Percentiles rank a stretch among this genome's conserved stretches.
Evolutionary conservation across 192 early-diverging fungal genomes (phyloP).

Genomic region (Piromyces finnis): DNA sequence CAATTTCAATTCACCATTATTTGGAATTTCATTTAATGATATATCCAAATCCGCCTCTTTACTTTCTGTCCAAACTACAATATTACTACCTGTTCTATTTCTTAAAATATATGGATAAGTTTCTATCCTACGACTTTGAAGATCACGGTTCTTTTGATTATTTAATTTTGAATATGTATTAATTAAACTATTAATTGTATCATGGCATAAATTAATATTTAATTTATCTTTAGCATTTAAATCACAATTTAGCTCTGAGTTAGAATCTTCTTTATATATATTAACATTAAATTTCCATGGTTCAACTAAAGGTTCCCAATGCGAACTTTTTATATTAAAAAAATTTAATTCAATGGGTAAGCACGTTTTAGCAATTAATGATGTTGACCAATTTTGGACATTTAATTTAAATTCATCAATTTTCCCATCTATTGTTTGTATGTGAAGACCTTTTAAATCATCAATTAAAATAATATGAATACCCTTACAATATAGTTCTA

Average conservation of each 20-base stretch:
- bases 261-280: not conserved
- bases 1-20: not conserved
- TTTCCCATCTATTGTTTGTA: constrained; percentile 75
- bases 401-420: constrained; percentile 64
- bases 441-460: constrained; percentile 67
- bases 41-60: not conserved
- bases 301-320: constrained; percentile 95
- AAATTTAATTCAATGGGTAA: constrained; percentile 67
- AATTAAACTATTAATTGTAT: not conserved
- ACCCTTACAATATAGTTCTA: constrained; percentile 45
- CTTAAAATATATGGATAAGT: constrained; percentile 41
- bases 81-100: constrained; percentile 80
- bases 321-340: constrained; percentile 92
- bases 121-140: not conserved
- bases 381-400: constrained; percentile 61
- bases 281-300: constrained; percentile 22
- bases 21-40: not conserved
- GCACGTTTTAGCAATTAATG: constrained; percentile 23
- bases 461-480: constrained; percentile 73
- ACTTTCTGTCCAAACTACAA: constrained; percentile 55
- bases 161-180: not conserved
- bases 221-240: not conserved
- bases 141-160: not conserved
- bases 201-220: not conserved
- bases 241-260: not conserved